These are phyloP conservation scores for Lotmaria passim DNA, from an alignment of 208 protist species.

Conservation along the genomic window DNA sequence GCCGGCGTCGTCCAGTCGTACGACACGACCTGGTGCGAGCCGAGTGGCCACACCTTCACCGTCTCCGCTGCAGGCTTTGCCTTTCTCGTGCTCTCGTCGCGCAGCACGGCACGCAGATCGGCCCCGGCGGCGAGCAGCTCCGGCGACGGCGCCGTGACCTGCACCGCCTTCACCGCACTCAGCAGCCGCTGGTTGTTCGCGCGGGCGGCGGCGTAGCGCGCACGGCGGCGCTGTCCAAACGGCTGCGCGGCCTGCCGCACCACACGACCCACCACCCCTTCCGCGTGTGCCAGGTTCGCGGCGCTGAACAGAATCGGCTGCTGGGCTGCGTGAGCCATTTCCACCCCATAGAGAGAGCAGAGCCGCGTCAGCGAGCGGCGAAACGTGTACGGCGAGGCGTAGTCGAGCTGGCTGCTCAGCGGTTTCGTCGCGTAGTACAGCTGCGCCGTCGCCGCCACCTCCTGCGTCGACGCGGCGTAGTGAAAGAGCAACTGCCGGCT, in stretches of 20 bases:
- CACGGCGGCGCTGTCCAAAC: conserved; percentile 68
- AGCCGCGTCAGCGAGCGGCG: conserved; percentile 67
- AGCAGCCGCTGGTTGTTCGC: conserved; percentile 46
- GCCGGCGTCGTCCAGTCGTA: conserved; percentile 62
- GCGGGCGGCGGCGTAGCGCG: conserved; percentile 29
- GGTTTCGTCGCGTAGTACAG: conserved; percentile 89
- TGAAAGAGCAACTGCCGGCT: conserved; percentile 76
- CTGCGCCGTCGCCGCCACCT: conserved; percentile 73
- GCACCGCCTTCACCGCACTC: conserved; percentile 43
- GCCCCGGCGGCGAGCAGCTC: conserved; percentile 61
- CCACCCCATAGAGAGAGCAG: conserved; percentile 70
- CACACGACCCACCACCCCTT: conserved; percentile 54
- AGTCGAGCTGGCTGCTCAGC: conserved; percentile 72
- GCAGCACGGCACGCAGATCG: conserved; percentile 20
- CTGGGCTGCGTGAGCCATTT: conserved; percentile 69
- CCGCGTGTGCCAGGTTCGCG: conserved; percentile 64
- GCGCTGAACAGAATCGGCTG: conserved; percentile 65
- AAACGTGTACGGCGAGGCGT: conserved; percentile 81
- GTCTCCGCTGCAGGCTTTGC: background rate
- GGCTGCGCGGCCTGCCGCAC: conserved; percentile 38
- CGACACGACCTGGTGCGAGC: conserved; percentile 56
- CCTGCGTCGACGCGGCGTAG: conserved; percentile 62
- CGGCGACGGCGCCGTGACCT: conserved; percentile 35
- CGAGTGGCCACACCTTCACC: conserved; percentile 68
- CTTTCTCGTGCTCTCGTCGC: conserved; percentile 12